Evolutionary conservation across 352 stramenopile species (phyloP).

Genomic region (Globisporangium emineosum): DNA sequence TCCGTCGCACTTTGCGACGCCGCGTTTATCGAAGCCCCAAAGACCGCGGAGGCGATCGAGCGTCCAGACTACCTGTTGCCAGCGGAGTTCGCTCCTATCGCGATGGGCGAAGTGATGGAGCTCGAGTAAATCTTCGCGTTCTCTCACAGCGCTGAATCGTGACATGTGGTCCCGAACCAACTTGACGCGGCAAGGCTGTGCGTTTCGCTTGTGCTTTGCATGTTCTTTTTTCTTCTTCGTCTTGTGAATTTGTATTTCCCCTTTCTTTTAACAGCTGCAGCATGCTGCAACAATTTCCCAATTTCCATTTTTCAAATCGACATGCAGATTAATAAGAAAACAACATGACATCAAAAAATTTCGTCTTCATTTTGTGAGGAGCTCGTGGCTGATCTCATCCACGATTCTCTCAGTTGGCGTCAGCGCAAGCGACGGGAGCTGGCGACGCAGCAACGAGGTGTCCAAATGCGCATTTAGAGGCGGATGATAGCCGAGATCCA

Average conservation of each 20-base stretch:
- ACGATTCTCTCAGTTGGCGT: slow-evolving; percentile 17
- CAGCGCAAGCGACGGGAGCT: slow-evolving; percentile 24
- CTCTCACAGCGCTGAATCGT: not conserved
- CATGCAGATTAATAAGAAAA: slow-evolving; percentile 3
- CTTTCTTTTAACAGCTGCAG: not conserved
- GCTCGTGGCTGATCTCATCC: slow-evolving; percentile 27
- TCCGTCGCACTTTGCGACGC: slow-evolving; percentile 52
- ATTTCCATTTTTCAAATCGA: not conserved
- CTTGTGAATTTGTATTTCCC: slow-evolving; percentile 7
- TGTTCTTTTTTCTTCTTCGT: slow-evolving; percentile 1
- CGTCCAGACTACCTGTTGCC: slow-evolving; percentile 19
- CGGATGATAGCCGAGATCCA: slow-evolving; percentile 46
- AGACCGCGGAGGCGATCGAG: slow-evolving; percentile 18
- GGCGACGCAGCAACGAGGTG: slow-evolving; percentile 21
- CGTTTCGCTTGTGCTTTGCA: not conserved
- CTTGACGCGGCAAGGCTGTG: not conserved
- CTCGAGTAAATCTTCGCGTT: slow-evolving; percentile 34
- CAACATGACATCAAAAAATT: not conserved
- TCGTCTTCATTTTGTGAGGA: not conserved
- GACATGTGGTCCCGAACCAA: not conserved
- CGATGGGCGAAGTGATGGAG: slow-evolving; percentile 39
- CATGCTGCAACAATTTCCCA: not conserved
- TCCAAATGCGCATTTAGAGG: slow-evolving; percentile 45
- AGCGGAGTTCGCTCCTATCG: slow-evolving; percentile 23
- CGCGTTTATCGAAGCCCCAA: slow-evolving; percentile 30